Conservation (phyloP, 306 rosid species). For the Mimosa pudica region DNA sequence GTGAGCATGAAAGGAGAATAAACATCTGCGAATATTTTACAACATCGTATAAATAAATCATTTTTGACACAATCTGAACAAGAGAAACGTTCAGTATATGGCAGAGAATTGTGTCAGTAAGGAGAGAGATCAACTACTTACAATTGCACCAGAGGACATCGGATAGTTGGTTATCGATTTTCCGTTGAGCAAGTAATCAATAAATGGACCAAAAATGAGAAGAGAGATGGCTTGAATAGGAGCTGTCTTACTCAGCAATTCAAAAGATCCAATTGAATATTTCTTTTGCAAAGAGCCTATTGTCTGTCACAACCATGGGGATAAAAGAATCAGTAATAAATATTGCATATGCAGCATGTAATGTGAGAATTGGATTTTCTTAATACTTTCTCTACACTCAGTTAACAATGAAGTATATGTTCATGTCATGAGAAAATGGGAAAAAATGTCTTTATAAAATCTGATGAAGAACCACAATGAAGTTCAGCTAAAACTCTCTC, state of each 20-base stretch:
- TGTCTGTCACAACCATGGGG: constrained; percentile 59
- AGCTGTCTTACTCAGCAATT: constrained; percentile 93
- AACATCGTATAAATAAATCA: constrained; percentile 13
- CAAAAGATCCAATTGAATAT: constrained; percentile 94
- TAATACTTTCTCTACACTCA: constrained; percentile 15
- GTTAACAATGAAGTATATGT: constrained; percentile 18
- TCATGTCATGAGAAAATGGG: neutral
- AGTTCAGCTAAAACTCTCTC: constrained; percentile 23
- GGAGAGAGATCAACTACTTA: constrained; percentile 44
- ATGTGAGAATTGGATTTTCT: neutral
- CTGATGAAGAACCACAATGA: constrained; percentile 16
- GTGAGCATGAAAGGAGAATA: constrained; percentile 76
- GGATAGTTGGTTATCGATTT: constrained; percentile 68
- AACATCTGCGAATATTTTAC: constrained; percentile 58
- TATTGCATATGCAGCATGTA: constrained; percentile 16
- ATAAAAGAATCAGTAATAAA: constrained; percentile 26
- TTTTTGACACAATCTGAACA: neutral
- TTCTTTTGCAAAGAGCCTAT: constrained; percentile 94
- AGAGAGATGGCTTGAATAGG: constrained; percentile 91
- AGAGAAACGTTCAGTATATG: constrained; percentile 24
- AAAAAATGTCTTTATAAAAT: neutral
- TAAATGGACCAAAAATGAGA: constrained; percentile 76
- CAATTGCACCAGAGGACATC: constrained; percentile 76
- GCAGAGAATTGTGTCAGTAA: constrained; percentile 8
- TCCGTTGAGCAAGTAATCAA: constrained; percentile 74